Evolutionary conservation across 106 monocot species (phyloP), one percentile per base, ranked within the genome.

Genomic region (Agapanthus africanus): DNA sequence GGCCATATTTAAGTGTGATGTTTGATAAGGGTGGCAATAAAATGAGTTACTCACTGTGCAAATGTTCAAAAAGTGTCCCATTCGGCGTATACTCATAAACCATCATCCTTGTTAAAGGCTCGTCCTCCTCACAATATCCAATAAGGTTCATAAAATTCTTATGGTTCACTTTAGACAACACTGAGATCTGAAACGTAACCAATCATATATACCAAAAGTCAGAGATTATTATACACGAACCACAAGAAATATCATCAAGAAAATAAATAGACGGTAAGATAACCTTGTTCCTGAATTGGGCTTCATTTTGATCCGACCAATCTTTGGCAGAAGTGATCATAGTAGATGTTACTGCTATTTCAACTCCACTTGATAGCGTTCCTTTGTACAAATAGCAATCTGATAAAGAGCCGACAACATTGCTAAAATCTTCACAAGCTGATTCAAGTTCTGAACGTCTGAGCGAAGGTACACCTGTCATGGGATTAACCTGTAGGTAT

Each of bases 381-480:
- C 95, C 95, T 70, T 95, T 95, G 71, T 95, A 95, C 39, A 95
- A 22, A 40, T 64, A 80, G 63, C 79, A 78, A 37, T 83, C 82
- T 11, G 74, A 73, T 36, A 88, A 71, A 67, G 78, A 52, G 65
- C 79, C 88, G 38, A 95, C 75, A 25, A 95, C 72, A 46, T 95
- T 95, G 76, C 95, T 95, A 71, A 95, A 95, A 82, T 78, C 81
- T 72, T 95, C 95, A 78, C 95, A 88, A 38, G 95, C 95, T 28
- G 70, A 40, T 71, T 88, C 77, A 54, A 95, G 75, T 80, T 95
- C 91, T 2, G 78, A 65, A 28, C 81, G 65, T 47, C 66, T 85
- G n/a, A 95, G 83, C 15, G 64, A 60, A 63, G 95, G 88, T 15
- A 86, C 78, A 71, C 95, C 95, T 95, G 71, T 23, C 33, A 40